A percentile compares a stretch with the other conserved stretches of the same genome.
These are phyloP conservation scores for Echites panduratus DNA, from an alignment of 257 asterid species.

Conservation along the genomic window DNA sequence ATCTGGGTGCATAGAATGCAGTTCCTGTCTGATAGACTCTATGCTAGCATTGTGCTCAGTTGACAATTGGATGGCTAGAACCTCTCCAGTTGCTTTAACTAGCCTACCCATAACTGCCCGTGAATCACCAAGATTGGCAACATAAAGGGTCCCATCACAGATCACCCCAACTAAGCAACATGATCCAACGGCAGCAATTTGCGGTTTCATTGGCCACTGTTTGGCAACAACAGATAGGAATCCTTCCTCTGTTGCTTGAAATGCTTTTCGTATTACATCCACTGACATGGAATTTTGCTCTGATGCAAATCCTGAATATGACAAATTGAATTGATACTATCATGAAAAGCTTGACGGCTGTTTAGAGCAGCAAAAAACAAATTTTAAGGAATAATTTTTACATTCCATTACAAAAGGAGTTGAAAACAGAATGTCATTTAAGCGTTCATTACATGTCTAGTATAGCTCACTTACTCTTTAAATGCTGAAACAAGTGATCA, in stretches of 20 bases:
- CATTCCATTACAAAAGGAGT: background rate
- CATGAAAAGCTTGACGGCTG: background rate
- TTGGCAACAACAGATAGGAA: slow-evolving; percentile 33
- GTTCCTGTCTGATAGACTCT: slow-evolving; percentile 45
- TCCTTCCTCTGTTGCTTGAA: slow-evolving; percentile 50
- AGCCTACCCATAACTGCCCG: slow-evolving; percentile 44
- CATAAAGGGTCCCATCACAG: slow-evolving; percentile 34
- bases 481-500: slow-evolving; percentile 38
- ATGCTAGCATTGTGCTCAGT: slow-evolving; percentile 45
- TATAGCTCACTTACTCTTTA: slow-evolving; percentile 30
- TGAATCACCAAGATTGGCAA: slow-evolving; percentile 48
- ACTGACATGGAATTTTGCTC: slow-evolving; percentile 45
- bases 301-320: slow-evolving; percentile 30
- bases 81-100: slow-evolving; percentile 41
- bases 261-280: slow-evolving; percentile 39
- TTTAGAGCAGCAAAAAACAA: background rate
- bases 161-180: slow-evolving; percentile 44
- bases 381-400: background rate
- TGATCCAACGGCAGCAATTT: slow-evolving; percentile 48
- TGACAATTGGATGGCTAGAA: slow-evolving; percentile 42
- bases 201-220: slow-evolving; percentile 39
- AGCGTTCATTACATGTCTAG: background rate
- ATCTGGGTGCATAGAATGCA: slow-evolving; percentile 45
- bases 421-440: background rate
- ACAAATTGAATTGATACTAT: background rate